Evolutionary conservation across 495 filamentous ascomycete genomes (phyloP).

Genomic region (Apodospora peruviana): DNA sequence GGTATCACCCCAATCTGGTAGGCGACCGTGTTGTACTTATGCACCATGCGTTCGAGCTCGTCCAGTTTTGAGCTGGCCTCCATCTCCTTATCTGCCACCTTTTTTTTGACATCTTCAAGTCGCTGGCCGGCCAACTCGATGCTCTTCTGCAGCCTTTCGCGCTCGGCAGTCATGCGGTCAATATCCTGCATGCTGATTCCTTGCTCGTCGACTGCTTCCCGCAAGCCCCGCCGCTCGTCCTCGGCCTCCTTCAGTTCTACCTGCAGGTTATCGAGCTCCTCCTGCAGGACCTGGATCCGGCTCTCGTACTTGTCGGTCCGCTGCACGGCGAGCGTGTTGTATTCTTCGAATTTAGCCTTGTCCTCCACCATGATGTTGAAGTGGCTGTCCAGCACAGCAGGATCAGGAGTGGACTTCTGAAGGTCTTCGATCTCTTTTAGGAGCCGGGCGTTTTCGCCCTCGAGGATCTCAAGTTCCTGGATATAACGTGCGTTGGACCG

Average conservation of each 20-base stretch:
- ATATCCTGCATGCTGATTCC: constrained; percentile 96
- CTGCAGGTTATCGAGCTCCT: constrained; percentile 73
- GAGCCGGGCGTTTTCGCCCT: constrained; percentile 73
- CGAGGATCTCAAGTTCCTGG: constrained; percentile 74
- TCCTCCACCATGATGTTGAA: constrained; percentile 88
- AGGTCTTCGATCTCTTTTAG: constrained; percentile 82
- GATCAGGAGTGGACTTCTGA: constrained; percentile 74
- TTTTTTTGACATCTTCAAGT: constrained; percentile 76
- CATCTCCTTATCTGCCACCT: constrained; percentile 73
- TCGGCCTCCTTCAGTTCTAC: constrained; percentile 73
- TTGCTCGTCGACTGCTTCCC: constrained; percentile 80
- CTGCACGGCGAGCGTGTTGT: constrained; percentile 71
- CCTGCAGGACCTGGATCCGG: constrained; percentile 67
- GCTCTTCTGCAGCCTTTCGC: constrained; percentile 81
- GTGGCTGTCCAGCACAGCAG: constrained; percentile 73
- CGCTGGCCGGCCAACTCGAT: constrained; percentile 67
- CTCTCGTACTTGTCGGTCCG: constrained; percentile 79
- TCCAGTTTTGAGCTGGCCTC: constrained; percentile 81
- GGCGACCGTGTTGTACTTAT: constrained; percentile 86
- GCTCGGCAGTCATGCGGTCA: constrained; percentile 94
- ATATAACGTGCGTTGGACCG: constrained; percentile 70
- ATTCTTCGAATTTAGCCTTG: constrained; percentile 85
- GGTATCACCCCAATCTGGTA: constrained; percentile 92
- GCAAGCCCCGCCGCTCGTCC: constrained; percentile 69
- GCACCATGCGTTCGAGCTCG: constrained; percentile 77